Percentiles rank a stretch among this genome's conserved stretches.
Conservation (phyloP, 179 eudicot species). For the Actinidia chinensis region DNA sequence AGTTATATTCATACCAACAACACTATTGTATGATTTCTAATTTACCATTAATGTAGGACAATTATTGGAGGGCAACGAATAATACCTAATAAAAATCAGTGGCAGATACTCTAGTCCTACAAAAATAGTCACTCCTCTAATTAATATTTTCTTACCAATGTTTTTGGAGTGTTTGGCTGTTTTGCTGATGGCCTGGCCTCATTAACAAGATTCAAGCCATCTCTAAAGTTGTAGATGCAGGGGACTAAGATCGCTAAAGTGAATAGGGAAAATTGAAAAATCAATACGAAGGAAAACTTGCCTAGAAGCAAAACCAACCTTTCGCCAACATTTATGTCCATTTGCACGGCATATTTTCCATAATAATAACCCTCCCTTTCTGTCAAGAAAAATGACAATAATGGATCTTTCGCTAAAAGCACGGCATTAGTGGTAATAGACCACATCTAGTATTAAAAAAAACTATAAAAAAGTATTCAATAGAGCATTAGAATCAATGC, state of each 20-base stretch:
- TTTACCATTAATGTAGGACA: not conserved
- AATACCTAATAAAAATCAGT: slow-evolving; percentile 94
- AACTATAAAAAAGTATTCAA: not conserved
- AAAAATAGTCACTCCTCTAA: too few relatives aligned
- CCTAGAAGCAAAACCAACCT: slow-evolving; percentile 96
- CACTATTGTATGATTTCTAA: not conserved
- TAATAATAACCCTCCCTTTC: slow-evolving; percentile 78
- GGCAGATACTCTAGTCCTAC: slow-evolving; percentile 82
- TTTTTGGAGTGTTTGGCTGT: too few relatives aligned
- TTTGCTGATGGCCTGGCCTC: slow-evolving; percentile 86
- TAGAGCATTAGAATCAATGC: not conserved
- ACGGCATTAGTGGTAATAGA: not conserved
- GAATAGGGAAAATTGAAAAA: slow-evolving; percentile 11
- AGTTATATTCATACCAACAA: not conserved
- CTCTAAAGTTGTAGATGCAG: slow-evolving; percentile 65
- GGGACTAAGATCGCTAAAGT: slow-evolving; percentile 20
- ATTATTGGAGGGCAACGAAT: not conserved
- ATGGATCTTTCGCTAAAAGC: slow-evolving; percentile 17
- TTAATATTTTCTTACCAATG: slow-evolving; percentile 75
- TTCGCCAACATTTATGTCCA: slow-evolving; percentile 87
- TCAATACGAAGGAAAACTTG: slow-evolving; percentile 33
- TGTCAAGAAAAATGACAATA: slow-evolving; percentile 23
- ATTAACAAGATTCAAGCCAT: slow-evolving; percentile 83
- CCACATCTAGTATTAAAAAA: not conserved
- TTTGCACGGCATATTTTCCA: slow-evolving; percentile 73